Percentiles rank a stretch among this genome's conserved stretches.
phyloP scores from a whole-genome alignment of 116 monocot species.

The Posidonia oceanica region DNA sequence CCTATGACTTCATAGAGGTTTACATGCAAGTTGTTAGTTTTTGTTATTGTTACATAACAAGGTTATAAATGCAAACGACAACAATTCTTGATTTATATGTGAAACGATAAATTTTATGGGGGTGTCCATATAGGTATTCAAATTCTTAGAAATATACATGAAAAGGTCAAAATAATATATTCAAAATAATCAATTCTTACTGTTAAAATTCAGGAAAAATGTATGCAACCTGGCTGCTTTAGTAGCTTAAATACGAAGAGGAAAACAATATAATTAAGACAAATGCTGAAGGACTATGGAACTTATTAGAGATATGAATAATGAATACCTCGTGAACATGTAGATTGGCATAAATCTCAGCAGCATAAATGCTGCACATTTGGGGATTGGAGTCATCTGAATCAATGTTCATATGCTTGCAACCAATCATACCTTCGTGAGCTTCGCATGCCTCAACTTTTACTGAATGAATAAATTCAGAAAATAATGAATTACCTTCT shows the following conservation, averaged over 20 bases:
- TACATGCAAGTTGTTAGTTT: too few relatives aligned
- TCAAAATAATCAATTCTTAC: too few relatives aligned
- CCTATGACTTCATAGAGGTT: too few relatives aligned
- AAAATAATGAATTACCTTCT: not conserved
- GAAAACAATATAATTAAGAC: not conserved
- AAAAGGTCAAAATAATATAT: too few relatives aligned
- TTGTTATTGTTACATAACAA: too few relatives aligned
- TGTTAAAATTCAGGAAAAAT: not conserved
- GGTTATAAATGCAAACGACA: too few relatives aligned
- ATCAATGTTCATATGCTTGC: conserved; percentile 55
- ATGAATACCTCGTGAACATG: conserved; percentile 52
- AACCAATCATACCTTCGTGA: conserved; percentile 13
- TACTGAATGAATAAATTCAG: conserved; percentile 11
- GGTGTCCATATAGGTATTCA: too few relatives aligned
- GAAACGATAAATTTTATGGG: too few relatives aligned
- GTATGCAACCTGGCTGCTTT: not conserved
- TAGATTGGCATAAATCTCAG: conserved; percentile 60
- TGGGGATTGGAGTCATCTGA: conserved; percentile 67
- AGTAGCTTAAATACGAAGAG: not conserved
- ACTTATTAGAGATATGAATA: not conserved
- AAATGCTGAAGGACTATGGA: not conserved
- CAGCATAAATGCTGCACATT: conserved; percentile 67
- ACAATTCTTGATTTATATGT: too few relatives aligned
- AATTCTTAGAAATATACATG: too few relatives aligned
- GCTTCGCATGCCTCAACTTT: conserved; percentile 14